Conservation (phyloP, 495 filamentous ascomycete species). For the Hypoxylon subgilvum region DNA sequence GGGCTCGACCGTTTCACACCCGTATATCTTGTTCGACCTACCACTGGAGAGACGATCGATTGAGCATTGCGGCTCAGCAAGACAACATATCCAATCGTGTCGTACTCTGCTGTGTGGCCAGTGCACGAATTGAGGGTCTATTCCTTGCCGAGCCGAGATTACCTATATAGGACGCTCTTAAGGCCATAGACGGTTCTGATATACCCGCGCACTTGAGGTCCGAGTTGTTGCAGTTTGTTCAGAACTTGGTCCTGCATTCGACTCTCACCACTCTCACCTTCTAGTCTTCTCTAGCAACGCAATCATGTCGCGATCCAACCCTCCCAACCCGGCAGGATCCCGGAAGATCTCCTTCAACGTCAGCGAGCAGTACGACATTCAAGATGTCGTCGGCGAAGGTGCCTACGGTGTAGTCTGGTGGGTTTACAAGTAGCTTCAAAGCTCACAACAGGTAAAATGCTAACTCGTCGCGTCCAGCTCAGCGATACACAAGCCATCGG, state of each 20-base stretch:
- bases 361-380: conserved; percentile 98
- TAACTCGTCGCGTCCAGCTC: conserved; percentile 65
- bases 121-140: conserved; percentile 19
- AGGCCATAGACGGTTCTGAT: conserved; percentile 16
- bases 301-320: conserved; percentile 50
- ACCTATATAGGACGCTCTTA: conserved; percentile 30
- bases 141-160: conserved; percentile 33
- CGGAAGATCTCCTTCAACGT: conserved; percentile 99
- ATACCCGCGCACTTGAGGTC: conserved; percentile 22
- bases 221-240: conserved; percentile 10
- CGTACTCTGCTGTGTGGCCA: conserved; percentile 28
- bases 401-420: conserved; percentile 99
- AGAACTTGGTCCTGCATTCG: conserved; percentile 1
- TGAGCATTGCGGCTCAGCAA: conserved; percentile 4
- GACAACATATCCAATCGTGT: conserved; percentile 20
- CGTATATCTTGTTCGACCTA: too few relatives aligned
- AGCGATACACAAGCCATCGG: conserved; percentile 95
- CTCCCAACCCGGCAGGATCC: conserved; percentile 63
- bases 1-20: too few relatives aligned
- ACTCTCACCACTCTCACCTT: neutral
- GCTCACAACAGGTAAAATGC: neutral
- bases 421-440: conserved; percentile 38
- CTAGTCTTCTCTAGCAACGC: conserved; percentile 2
- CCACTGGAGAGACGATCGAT: conserved; percentile 8
- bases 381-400: conserved; percentile 98